phyloP scores from a whole-genome alignment of 495 filamentous ascomycete genomes.

The Hyaloscypha hepaticicola region DNA sequence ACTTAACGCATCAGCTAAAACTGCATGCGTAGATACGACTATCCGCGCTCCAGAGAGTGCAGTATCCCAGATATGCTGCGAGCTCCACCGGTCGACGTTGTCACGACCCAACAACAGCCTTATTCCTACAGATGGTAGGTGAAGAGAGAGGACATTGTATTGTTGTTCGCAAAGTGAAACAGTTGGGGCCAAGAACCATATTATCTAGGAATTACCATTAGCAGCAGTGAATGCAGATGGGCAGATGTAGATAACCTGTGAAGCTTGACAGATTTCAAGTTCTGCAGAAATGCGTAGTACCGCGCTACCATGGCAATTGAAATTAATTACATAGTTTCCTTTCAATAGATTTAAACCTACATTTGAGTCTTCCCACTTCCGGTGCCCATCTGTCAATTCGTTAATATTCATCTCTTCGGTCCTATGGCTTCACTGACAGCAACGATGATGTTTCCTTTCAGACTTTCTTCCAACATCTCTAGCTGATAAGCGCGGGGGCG shows the following conservation, averaged over 20 bases:
- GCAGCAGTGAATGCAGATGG: not conserved
- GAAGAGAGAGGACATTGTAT: conserved; percentile 53
- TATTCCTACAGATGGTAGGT: conserved; percentile 62
- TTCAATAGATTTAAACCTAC: conserved; percentile 1
- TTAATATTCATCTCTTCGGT: not conserved
- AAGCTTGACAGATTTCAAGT: conserved; percentile 7
- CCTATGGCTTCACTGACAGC: conserved; percentile 1
- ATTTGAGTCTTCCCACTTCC: conserved; percentile 17
- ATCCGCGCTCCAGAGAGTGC: conserved; percentile 65
- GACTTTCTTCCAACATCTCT: conserved; percentile 19
- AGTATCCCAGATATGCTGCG: conserved; percentile 67
- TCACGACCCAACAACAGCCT: conserved; percentile 64
- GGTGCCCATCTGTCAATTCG: conserved; percentile 13
- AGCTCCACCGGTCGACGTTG: conserved; percentile 72
- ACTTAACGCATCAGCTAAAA: conserved; percentile 73
- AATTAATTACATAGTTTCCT: not conserved
- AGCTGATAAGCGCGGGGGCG: conserved; percentile 10
- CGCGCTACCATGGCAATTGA: not conserved
- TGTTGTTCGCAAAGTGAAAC: conserved; percentile 75
- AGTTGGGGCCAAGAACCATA: conserved; percentile 85
- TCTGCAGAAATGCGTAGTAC: conserved; percentile 11
- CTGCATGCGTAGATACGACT: conserved; percentile 72
- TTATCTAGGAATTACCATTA: conserved; percentile 46
- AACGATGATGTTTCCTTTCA: conserved; percentile 17
- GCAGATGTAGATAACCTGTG: conserved; percentile 1